phyloP scores from a whole-genome alignment of 2,329 filamentous ascomycete genomes.

The Aspergillus tamarii region DNA sequence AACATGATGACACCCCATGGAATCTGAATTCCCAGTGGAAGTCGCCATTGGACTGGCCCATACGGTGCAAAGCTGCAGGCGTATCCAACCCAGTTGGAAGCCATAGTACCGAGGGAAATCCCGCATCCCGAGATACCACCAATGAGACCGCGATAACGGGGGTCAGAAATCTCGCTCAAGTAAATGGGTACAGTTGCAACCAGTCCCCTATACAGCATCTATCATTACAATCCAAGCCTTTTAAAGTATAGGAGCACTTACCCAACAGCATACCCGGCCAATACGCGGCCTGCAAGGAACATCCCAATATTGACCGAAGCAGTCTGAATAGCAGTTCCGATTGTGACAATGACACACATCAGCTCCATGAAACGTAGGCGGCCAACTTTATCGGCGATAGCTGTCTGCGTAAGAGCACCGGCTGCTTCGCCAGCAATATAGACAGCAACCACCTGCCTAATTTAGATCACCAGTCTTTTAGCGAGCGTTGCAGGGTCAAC shows the following conservation, averaged over 20 bases:
- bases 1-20: conserved; percentile 61
- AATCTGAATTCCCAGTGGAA: conserved; percentile 59
- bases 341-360: conserved; percentile 58
- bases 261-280: conserved; percentile 54
- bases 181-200: conserved; percentile 60
- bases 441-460: conserved; percentile 54
- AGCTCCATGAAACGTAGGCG: conserved; percentile 59
- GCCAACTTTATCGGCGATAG: conserved; percentile 57
- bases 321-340: conserved; percentile 58
- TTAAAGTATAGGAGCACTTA: conserved; percentile 24
- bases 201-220: conserved; percentile 42
- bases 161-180: conserved; percentile 57
- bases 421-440: conserved; percentile 64
- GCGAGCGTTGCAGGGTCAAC: conserved; percentile 10
- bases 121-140: conserved; percentile 59
- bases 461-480: not conserved
- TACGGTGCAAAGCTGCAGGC: conserved; percentile 59
- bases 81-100: conserved; percentile 62
- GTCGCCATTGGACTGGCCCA: conserved; percentile 57
- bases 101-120: conserved; percentile 60
- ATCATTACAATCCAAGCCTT: not conserved
- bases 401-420: conserved; percentile 58
- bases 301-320: conserved; percentile 59
- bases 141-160: conserved; percentile 55
- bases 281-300: conserved; percentile 54